Percentiles rank a stretch among this genome's conserved stretches.
These are phyloP conservation scores for Cyanidioschyzon merolae DNA, from an alignment of 23 red algal genomes.

Conservation along the genomic window DNA sequence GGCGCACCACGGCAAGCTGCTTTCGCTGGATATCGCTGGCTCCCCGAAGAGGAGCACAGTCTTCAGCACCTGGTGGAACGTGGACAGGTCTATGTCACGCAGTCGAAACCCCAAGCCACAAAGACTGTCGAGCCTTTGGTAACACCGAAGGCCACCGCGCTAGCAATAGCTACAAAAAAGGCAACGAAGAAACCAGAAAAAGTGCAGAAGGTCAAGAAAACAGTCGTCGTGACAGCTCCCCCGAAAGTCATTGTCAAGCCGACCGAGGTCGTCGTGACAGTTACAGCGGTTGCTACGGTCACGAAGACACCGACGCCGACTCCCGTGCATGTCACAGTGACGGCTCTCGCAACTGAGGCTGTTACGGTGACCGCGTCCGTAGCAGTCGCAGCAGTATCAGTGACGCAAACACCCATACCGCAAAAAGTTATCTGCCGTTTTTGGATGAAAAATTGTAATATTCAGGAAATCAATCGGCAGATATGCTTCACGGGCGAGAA, in stretches of 20 bases:
- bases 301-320: constrained; percentile 19
- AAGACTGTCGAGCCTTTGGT: background rate
- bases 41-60: background rate
- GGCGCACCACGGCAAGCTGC: background rate
- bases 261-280: background rate
- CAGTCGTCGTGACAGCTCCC: background rate
- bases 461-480: constrained; percentile 6
- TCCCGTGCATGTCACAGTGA: background rate
- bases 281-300: background rate
- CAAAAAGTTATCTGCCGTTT: background rate
- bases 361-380: background rate
- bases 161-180: background rate
- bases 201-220: background rate
- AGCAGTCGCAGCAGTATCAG: background rate
- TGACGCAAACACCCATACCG: background rate
- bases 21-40: background rate
- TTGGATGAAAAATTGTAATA: constrained; percentile 16
- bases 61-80: background rate
- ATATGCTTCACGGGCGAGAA: constrained; percentile 21
- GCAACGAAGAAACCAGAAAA: background rate
- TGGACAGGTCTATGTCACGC: background rate
- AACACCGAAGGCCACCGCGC: background rate
- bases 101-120: background rate
- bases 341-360: background rate
- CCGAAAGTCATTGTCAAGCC: background rate